A percentile compares a stretch with the other conserved stretches of the same genome.
Conservation (phyloP, 208 protist genomes). For the Borovskyia barvae region DNA sequence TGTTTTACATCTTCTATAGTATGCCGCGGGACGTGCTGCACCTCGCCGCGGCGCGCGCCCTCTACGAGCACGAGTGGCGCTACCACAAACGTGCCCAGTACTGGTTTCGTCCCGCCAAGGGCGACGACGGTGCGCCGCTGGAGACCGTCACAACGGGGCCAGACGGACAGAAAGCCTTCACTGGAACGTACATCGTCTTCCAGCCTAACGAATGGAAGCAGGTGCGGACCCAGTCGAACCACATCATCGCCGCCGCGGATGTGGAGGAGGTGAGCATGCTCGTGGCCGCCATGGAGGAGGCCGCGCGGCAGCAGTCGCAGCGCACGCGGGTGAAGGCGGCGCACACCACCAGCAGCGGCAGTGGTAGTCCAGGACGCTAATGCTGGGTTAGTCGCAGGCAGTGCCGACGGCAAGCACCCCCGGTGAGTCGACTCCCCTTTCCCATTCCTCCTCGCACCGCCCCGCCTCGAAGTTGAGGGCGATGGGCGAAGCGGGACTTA, state of each 20-base stretch:
- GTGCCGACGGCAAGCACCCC: too few species aligned
- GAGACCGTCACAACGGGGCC: conserved; percentile 13
- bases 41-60: conserved; percentile 88
- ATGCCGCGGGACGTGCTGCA: conserved; percentile 97
- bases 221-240: conserved; percentile 33
- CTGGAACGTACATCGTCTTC: conserved; percentile 59
- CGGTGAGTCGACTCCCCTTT: too few species aligned
- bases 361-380: too few species aligned
- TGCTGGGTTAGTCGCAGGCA: too few species aligned
- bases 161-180: conserved; percentile 16
- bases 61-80: conserved; percentile 92
- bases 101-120: conserved; percentile 54
- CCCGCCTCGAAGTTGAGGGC: too few species aligned
- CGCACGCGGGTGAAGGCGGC: conserved; percentile 15
- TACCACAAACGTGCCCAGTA: conserved; percentile 78
- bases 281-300: conserved; percentile 46
- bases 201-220: conserved; percentile 65
- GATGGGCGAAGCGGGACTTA: too few species aligned
- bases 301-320: conserved; percentile 35
- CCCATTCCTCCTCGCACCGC: too few species aligned
- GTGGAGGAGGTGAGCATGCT: conserved; percentile 51
- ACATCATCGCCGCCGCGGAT: conserved; percentile 38
- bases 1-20: conserved; percentile 99
- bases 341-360: too few species aligned
- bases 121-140: conserved; percentile 12